Evolutionary conservation across 108 stramenopile genomes (phyloP).

Genomic region (Craspedostauros australis): DNA sequence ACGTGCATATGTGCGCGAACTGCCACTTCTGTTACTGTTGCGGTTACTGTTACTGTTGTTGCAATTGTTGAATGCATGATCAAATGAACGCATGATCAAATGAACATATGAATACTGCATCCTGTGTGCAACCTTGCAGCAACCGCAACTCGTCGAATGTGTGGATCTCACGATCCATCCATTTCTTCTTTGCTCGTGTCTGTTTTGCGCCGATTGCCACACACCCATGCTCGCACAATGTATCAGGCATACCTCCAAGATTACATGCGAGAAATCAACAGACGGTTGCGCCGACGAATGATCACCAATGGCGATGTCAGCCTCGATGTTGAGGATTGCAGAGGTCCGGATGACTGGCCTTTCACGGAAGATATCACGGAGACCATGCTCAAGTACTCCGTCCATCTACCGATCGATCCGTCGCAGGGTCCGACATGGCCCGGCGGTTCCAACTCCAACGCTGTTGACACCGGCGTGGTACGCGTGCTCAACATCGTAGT

Average conservation of each 20-base stretch:
- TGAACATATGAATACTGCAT: no score
- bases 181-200: constrained; percentile 1
- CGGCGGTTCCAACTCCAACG: constrained; percentile 16
- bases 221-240: no score
- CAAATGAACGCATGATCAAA: no score
- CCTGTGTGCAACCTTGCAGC: no score
- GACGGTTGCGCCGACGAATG: constrained; percentile 73
- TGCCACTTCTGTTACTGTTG: not conserved
- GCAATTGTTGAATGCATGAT: no score
- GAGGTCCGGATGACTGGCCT: constrained; percentile 48
- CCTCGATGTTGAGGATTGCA: constrained; percentile 73
- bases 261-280: constrained; percentile 61
- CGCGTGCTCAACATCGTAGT: constrained; percentile 70
- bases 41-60: no score
- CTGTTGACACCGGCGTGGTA: constrained; percentile 39
- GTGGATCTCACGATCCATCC: no score
- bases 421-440: constrained; percentile 62
- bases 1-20: not conserved
- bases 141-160: no score
- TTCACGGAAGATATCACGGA: constrained; percentile 33
- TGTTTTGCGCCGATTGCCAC: not conserved
- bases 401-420: constrained; percentile 79
- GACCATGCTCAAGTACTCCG: constrained; percentile 71
- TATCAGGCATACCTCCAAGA: constrained; percentile 37
- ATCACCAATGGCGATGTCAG: constrained; percentile 67